A percentile compares a stretch with the other conserved stretches of the same genome.
These are phyloP conservation scores for Perilla frutescens DNA, from an alignment of 257 asterid genomes.

Conservation along the genomic window DNA sequence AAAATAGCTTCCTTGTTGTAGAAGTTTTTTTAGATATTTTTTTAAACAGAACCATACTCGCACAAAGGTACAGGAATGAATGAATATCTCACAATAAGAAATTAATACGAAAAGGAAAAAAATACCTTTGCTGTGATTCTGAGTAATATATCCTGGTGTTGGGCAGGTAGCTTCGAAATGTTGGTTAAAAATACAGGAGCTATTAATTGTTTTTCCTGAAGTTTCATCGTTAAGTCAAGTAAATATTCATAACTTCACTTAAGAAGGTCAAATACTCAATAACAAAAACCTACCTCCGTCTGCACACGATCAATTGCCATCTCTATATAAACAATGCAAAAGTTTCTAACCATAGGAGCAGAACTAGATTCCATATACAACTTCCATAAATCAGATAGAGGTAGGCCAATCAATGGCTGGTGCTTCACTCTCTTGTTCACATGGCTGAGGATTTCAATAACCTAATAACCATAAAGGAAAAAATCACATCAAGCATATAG, in stretches of 20 bases:
- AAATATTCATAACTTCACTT: conserved; percentile 11
- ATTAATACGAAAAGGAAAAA: conserved; percentile 22
- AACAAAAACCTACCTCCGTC: conserved; percentile 63
- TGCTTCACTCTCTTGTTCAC: conserved; percentile 95
- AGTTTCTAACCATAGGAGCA: conserved; percentile 86
- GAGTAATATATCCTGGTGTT: conserved; percentile 86
- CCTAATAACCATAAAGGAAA: conserved; percentile 45
- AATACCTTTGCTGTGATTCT: conserved; percentile 78
- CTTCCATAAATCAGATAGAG: conserved; percentile 78
- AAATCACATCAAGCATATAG: conserved; percentile 25
- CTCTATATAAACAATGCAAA: conserved; percentile 88
- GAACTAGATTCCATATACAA: conserved; percentile 73
- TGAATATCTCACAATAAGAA: conserved; percentile 21
- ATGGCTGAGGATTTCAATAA: conserved; percentile 87
- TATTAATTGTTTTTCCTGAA: conserved; percentile 79
- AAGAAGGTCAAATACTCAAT: conserved; percentile 28
- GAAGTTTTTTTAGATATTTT: background rate
- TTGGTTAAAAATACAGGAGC: conserved; percentile 68
- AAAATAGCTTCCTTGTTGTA: background rate
- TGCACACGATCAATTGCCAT: conserved; percentile 87
- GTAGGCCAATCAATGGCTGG: conserved; percentile 72
- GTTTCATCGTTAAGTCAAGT: conserved; percentile 30
- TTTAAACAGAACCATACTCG: background rate
- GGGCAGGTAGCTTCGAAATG: conserved; percentile 82
- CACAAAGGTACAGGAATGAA: conserved; percentile 10